A percentile compares a stretch with the other conserved stretches of the same genome.
These are phyloP conservation scores for Botryotinia globosa DNA, from an alignment of 2,329 filamentous ascomycete species.

Conservation along the genomic window DNA sequence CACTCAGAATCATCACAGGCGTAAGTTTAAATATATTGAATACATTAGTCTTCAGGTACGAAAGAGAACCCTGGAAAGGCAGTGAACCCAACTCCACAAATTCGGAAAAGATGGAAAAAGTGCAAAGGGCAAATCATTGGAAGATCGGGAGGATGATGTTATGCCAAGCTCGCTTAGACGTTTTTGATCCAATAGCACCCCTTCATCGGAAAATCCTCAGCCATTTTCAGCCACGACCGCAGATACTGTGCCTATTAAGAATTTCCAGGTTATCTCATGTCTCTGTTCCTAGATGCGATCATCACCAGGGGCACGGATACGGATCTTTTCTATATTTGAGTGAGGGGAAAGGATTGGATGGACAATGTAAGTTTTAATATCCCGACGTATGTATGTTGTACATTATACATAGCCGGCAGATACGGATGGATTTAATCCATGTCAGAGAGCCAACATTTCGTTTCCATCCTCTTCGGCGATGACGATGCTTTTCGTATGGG, in stretches of 20 bases:
- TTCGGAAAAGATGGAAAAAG: not conserved
- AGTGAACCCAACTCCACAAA: slow-evolving; percentile 4
- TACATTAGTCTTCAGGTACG: slow-evolving; percentile 5
- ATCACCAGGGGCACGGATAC: not conserved
- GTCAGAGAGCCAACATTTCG: not conserved
- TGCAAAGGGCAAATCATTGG: not conserved
- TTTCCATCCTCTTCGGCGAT: not conserved
- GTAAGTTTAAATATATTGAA: not conserved
- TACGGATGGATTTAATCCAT: not conserved
- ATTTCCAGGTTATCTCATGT: not conserved
- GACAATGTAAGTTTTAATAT: not conserved
- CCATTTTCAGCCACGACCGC: slow-evolving; percentile 41
- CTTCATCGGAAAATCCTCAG: slow-evolving; percentile 54
- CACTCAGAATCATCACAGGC: not conserved
- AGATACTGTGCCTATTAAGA: slow-evolving; percentile 41
- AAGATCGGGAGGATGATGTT: slow-evolving; percentile 15
- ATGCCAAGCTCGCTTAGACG: slow-evolving; percentile 17
- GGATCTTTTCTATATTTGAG: slow-evolving; percentile 1
- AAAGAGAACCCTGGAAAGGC: not conserved
- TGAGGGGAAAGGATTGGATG: slow-evolving; percentile 1
- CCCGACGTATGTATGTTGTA: not conserved
- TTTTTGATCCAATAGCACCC: slow-evolving; percentile 26
- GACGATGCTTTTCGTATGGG: not conserved
- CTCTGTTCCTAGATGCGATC: slow-evolving; percentile 6
- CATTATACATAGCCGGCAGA: slow-evolving; percentile 6